A percentile compares a stretch with the other conserved stretches of the same genome.
phyloP scores from a whole-genome alignment of 2,329 filamentous ascomycete species.

The Knoxdaviesia proteae region DNA sequence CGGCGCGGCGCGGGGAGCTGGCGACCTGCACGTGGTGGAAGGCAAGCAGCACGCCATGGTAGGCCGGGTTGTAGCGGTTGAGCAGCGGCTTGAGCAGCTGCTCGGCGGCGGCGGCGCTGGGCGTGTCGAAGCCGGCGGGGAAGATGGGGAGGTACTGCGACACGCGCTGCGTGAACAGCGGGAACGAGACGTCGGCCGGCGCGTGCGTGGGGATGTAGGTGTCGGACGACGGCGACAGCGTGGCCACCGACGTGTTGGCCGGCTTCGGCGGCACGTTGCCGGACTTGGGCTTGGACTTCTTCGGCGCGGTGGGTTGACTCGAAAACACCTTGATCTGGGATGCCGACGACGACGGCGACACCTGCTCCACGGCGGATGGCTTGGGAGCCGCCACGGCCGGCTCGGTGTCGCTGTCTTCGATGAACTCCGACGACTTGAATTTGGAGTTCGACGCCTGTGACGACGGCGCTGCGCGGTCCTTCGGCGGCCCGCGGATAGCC shows the following conservation, averaged over 20 bases:
- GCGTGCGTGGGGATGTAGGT: slow-evolving; percentile 16
- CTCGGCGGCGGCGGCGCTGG: slow-evolving; percentile 48
- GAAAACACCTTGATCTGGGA: slow-evolving; percentile 1
- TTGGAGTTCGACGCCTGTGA: neutral
- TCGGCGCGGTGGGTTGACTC: slow-evolving; percentile 7
- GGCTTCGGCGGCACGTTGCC: slow-evolving; percentile 6
- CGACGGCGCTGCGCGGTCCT: neutral
- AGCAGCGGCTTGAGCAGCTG: slow-evolving; percentile 58
- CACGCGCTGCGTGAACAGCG: slow-evolving; percentile 60
- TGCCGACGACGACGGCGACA: slow-evolving; percentile 3
- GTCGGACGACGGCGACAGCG: slow-evolving; percentile 13
- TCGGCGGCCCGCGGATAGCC: too few relatives aligned
- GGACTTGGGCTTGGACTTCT: slow-evolving; percentile 10
- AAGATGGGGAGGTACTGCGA: slow-evolving; percentile 64
- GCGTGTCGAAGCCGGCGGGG: slow-evolving; percentile 47
- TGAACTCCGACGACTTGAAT: slow-evolving; percentile 8
- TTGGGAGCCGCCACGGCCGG: slow-evolving; percentile 1
- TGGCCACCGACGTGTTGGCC: slow-evolving; percentile 17
- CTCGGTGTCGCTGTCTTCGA: slow-evolving; percentile 8
- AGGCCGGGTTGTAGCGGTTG: slow-evolving; percentile 53
- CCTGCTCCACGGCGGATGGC: slow-evolving; percentile 3
- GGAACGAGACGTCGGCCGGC: slow-evolving; percentile 28
- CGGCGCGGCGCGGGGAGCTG: slow-evolving; percentile 29
- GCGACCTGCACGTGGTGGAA: slow-evolving; percentile 51
- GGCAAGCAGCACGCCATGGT: slow-evolving; percentile 53